phyloP scores from a whole-genome alignment of 1,139 yeast genomes.

The Scheffersomyces cryptocercus region DNA sequence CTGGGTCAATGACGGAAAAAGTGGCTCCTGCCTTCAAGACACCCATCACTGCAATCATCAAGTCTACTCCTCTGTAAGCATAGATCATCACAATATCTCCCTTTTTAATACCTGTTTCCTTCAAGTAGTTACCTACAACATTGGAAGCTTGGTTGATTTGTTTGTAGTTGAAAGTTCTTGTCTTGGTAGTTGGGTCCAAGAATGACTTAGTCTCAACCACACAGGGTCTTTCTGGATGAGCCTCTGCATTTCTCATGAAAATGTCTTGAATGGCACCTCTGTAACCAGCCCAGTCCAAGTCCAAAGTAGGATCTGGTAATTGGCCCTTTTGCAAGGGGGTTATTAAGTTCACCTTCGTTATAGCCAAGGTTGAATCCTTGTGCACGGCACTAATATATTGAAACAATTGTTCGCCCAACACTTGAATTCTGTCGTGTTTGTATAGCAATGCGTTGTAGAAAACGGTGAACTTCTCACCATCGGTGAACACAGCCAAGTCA shows the following conservation, averaged over 20 bases:
- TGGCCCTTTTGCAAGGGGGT: slow-evolving; percentile 59
- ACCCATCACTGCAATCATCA: slow-evolving; percentile 96
- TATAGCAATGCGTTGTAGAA: slow-evolving; percentile 78
- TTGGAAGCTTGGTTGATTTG: slow-evolving; percentile 95
- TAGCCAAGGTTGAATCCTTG: slow-evolving; percentile 35
- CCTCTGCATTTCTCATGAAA: slow-evolving; percentile 79
- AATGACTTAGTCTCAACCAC: slow-evolving; percentile 88
- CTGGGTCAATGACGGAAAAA: slow-evolving; percentile 97
- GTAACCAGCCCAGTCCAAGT: slow-evolving; percentile 88
- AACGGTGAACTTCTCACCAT: slow-evolving; percentile 34
- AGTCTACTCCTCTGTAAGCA: slow-evolving; percentile 95
- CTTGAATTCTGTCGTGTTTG: slow-evolving; percentile 64
- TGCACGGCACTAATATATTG: slow-evolving; percentile 47
- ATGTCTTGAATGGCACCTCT: slow-evolving; percentile 97
- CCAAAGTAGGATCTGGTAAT: slow-evolving; percentile 85
- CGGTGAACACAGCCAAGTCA: slow-evolving; percentile 60
- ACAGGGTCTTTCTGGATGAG: slow-evolving; percentile 82
- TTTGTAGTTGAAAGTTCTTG: slow-evolving; percentile 75
- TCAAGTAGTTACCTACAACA: slow-evolving; percentile 85
- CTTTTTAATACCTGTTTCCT: slow-evolving; percentile 74
- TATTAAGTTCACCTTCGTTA: slow-evolving; percentile 67
- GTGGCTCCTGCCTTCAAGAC: slow-evolving; percentile 98
- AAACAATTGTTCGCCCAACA: slow-evolving; percentile 71
- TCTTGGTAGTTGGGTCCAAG: slow-evolving; percentile 51
- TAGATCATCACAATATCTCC: slow-evolving; percentile 98